Evolutionary conservation across 1,284 basidiomycete genomes (phyloP), one percentile per base, ranked within the genome.

Genomic region (Ganoderma leucocontextum): DNA sequence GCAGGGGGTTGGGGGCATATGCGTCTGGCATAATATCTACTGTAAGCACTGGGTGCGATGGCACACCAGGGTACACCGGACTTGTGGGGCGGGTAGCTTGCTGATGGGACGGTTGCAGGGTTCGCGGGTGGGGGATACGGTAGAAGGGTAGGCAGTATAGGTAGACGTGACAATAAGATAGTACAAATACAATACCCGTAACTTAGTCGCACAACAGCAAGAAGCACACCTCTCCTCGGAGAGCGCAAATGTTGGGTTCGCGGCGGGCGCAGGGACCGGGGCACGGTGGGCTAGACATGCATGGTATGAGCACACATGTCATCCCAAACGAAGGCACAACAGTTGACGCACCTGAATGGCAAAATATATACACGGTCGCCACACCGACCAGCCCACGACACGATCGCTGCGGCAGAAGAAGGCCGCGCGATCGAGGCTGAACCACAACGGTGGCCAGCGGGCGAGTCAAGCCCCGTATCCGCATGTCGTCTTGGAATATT

Each of bases 291-390:
- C 65, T 65, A 13, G 13, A 52, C 19, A 33, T 39, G 29, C 12
- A 10, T 22, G 1, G 19, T 17, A 12, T 52, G 7, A 49, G 61
- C 17, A n/a, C n/a, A 36, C 38, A 25, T 22, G 38, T 17, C 29
- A n/a, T 22, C 7, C 12, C 36, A 41, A 8, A 7, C 12, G 2
- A 19, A 29, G 44, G 22, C 22, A 41, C n/a, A 10, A 29, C 5
- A 55, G 10, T 19, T 19, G 42, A 55, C 72, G 66, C 66, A 73
- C 72, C 65, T 57, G 47, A 36, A 10, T 44, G 17, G 47, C 61
- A 69, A 67, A 63, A 58, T 73, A 70, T 71, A 66, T 69, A 71
- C 72, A 69, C 66, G 58, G 72, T 68, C 70, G 72, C 70, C 72
- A 66, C 64, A 67, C 64, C 65, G 65, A 68, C 67, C 66, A 64